These are phyloP conservation scores for Phytophthora vignae DNA, from an alignment of 352 stramenopile species.

Conservation along the genomic window DNA sequence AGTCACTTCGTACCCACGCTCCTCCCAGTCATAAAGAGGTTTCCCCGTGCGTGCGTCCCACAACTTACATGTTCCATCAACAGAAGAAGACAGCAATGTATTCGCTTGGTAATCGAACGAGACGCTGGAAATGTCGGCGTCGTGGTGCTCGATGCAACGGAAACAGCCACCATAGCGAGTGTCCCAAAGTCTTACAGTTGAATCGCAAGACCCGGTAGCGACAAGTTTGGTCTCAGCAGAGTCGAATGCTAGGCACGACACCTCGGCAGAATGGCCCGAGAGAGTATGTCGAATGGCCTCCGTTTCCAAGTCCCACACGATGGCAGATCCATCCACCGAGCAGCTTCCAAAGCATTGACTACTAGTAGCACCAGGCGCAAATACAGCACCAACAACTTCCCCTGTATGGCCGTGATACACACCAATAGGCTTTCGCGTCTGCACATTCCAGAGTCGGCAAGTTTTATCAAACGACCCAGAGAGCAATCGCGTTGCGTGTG, in stretches of 20 bases:
- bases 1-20: constrained; percentile 60
- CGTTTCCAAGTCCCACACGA: constrained; percentile 73
- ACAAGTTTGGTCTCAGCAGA: constrained; percentile 46
- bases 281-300: constrained; percentile 54
- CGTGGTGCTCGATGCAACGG: constrained; percentile 66
- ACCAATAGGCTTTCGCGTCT: constrained; percentile 37
- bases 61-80: constrained; percentile 67
- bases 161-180: constrained; percentile 75
- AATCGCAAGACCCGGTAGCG: constrained; percentile 71
- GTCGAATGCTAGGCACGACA: constrained; percentile 77
- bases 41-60: constrained; percentile 76
- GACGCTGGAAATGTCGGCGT: constrained; percentile 66
- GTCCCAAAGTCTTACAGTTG: constrained; percentile 79
- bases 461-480: constrained; percentile 87
- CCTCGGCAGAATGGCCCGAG: constrained; percentile 65
- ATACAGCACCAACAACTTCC: constrained; percentile 64
- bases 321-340: constrained; percentile 74
- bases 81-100: constrained; percentile 63
- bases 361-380: constrained; percentile 36
- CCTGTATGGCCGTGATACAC: constrained; percentile 65
- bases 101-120: constrained; percentile 70
- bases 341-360: constrained; percentile 63
- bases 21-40: constrained; percentile 63
- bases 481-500: constrained; percentile 56
- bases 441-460: constrained; percentile 73